phyloP scores from a whole-genome alignment of 179 eudicot genomes.

The Patellifolia procumbens region DNA sequence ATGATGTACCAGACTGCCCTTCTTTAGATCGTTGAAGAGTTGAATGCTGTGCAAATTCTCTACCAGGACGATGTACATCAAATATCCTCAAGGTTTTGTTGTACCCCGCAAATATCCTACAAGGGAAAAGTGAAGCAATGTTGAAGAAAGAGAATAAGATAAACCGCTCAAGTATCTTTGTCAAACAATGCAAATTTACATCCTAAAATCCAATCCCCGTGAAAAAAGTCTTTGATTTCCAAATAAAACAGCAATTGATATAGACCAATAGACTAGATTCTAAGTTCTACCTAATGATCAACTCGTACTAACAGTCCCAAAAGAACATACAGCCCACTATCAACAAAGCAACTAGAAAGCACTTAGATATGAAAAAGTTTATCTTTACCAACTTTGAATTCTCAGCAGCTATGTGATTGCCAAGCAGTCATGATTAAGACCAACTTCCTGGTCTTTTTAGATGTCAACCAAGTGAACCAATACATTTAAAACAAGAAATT shows the following conservation, averaged over 20 bases:
- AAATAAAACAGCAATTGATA: too few species aligned
- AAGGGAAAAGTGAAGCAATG: slow-evolving; percentile 14
- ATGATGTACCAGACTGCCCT: slow-evolving; percentile 77
- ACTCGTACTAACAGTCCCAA: too few species aligned
- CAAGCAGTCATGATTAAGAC: not conserved
- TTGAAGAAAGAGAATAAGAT: slow-evolving; percentile 1
- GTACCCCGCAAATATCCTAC: slow-evolving; percentile 93
- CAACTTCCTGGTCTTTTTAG: not conserved
- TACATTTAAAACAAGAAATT: not conserved
- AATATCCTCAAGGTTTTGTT: slow-evolving; percentile 77
- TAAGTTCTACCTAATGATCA: too few species aligned
- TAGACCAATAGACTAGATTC: too few species aligned
- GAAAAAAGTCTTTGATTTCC: too few species aligned
- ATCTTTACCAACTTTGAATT: not conserved
- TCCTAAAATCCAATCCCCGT: too few species aligned
- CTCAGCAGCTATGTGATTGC: not conserved
- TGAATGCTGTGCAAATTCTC: slow-evolving; percentile 76
- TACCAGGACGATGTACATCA: slow-evolving; percentile 95
- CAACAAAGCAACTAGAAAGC: too few species aligned
- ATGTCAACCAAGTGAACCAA: slow-evolving; percentile 1
- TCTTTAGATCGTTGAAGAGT: slow-evolving; percentile 81
- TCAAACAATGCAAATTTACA: not conserved
- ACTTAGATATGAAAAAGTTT: too few species aligned
- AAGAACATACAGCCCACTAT: too few species aligned
- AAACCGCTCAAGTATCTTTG: not conserved